Conservation (phyloP, 2,329 filamentous ascomycete genomes). For the Stagonosporopsis vannaccii region DNA sequence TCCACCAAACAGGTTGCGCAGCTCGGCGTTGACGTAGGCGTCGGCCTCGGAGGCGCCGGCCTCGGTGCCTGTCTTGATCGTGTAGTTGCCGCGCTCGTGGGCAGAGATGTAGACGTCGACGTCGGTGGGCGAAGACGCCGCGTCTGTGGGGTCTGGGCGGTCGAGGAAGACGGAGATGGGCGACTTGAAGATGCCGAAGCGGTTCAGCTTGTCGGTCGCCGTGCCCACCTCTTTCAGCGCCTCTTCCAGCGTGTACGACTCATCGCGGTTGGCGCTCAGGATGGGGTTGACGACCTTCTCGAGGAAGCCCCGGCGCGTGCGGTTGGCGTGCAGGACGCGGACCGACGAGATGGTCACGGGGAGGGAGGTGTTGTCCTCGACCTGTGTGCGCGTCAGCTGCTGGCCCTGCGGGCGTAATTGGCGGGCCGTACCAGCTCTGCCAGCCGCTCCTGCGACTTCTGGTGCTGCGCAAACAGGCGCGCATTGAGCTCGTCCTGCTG, state of each 20-base stretch:
- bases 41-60: conserved; percentile 93
- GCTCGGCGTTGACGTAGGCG: conserved; percentile 84
- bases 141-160: conserved; percentile 71
- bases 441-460: conserved; percentile 69
- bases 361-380: conserved; percentile 82
- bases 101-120: conserved; percentile 81
- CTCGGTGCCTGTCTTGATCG: conserved; percentile 93
- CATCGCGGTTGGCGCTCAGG: conserved; percentile 70
- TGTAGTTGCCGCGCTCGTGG: conserved; percentile 80
- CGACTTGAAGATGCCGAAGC: conserved; percentile 87
- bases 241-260: conserved; percentile 79
- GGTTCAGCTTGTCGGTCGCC: conserved; percentile 76
- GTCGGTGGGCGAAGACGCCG: conserved; percentile 76
- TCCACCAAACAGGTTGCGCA: conserved; percentile 93
- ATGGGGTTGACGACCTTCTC: conserved; percentile 81
- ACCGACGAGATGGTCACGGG: conserved; percentile 89
- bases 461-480: conserved; percentile 64
- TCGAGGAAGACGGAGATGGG: conserved; percentile 84
- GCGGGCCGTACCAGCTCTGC: conserved; percentile 65
- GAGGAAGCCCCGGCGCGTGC: conserved; percentile 86
- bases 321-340: conserved; percentile 79
- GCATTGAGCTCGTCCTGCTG: conserved; percentile 67
- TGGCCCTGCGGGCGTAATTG: conserved; percentile 4
- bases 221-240: conserved; percentile 73
- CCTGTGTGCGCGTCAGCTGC: conserved; percentile 54